Base-by-base conservation (phyloP, 2,329 filamentous ascomycete genomes). In the Fonsecaea erecta region DNA sequence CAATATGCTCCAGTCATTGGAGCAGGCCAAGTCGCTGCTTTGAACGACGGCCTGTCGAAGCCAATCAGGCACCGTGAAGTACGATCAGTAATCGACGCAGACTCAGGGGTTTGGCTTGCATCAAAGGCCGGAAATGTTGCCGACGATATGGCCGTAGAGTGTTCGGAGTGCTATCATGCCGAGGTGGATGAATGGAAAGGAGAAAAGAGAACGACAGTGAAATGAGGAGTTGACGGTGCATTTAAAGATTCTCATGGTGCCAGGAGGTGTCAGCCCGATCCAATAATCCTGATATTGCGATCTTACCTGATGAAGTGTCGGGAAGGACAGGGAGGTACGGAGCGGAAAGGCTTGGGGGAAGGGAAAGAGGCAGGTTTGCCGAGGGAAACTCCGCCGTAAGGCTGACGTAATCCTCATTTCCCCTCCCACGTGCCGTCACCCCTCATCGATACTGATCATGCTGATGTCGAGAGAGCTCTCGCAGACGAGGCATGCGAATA, bases 71-170 rank as follows among this genome's bases (percentile, higher is more conserved):
- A 48, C 28, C 48, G 12, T 24, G 9, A 37, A n/a, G 16, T 35
- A 12, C 43, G 63, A 65, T 65, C 63, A 65, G 57, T 65, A 65
- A 65, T 65, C 63, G 40, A 26, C 35, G 48, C 35, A 43, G 48
- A 30, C 24, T 26, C 37, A 12, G 35, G 52, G 14, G 11, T 2
- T 26, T 24, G 26, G 40, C 12, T 35, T 2, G 43, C 32, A 28
- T 9, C 16, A 43, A 63, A 28, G 51, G 40, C 48, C 62, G 62
- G 34, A 56, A 34, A 64, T 9, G 52, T 26, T 30, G 57, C 57
- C 57, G 57, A 60, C 26, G 24, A 18, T 7, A 26, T 7, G 12
- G 54, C 21, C 46, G 32, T 8, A 48, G 37, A 43, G 28, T 32
- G 7, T 32, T 11, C 1, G 5, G 1, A 32, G 12, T 24, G 11